Conservation (phyloP, 179 eudicot species). For the Camellia oleifera region DNA sequence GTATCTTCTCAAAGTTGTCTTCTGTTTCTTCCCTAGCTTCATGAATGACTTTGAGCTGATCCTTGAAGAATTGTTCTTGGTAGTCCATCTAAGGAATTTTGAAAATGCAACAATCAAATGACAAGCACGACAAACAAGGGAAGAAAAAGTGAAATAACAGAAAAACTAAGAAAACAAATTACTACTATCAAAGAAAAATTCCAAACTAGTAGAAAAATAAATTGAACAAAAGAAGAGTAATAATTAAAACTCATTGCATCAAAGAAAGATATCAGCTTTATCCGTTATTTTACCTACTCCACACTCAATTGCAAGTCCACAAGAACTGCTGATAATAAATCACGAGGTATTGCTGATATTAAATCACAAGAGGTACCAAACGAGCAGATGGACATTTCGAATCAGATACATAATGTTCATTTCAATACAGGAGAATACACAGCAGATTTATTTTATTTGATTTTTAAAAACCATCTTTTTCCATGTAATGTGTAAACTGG, state of each 20-base stretch:
- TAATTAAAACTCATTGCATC: no score
- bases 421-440: background rate
- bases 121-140: background rate
- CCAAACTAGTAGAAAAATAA: slow-evolving; percentile 1
- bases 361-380: slow-evolving; percentile 1
- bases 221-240: no score
- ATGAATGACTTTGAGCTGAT: slow-evolving; percentile 52
- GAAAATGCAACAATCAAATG: background rate
- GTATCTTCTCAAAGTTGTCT: slow-evolving; percentile 59
- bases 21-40: slow-evolving; percentile 56
- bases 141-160: background rate
- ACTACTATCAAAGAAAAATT: background rate
- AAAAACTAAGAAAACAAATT: background rate
- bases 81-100: slow-evolving; percentile 56
- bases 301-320: slow-evolving; percentile 4
- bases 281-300: background rate
- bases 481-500: background rate
- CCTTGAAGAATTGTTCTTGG: slow-evolving; percentile 64
- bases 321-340: background rate
- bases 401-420: background rate
- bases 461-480: background rate
- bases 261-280: no score
- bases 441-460: background rate
- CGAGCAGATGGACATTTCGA: background rate
- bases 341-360: background rate